phyloP scores from a whole-genome alignment of 2,329 filamentous ascomycete genomes.

The Colletotrichum noveboracense region DNA sequence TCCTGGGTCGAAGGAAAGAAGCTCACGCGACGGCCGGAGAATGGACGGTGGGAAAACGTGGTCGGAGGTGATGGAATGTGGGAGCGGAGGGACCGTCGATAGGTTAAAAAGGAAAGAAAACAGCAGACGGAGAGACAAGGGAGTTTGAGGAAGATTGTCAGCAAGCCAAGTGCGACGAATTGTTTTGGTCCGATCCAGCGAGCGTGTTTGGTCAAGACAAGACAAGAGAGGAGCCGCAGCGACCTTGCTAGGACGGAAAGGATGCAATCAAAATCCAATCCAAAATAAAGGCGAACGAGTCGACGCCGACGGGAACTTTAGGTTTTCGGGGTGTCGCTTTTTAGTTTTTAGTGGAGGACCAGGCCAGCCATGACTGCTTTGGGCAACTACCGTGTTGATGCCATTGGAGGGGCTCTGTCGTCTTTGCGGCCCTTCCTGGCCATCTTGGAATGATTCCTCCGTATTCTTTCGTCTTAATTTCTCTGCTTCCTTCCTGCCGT shows the following conservation, averaged over 20 bases:
- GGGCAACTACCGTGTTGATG: not conserved
- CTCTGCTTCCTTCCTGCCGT: not conserved
- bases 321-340: not conserved
- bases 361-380: conserved; percentile 3
- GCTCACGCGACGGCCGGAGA: not conserved
- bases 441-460: not conserved
- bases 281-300: not conserved
- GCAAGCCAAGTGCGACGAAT: not conserved
- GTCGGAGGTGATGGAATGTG: not conserved
- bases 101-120: not conserved
- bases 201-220: not conserved
- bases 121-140: not conserved
- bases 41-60: not conserved
- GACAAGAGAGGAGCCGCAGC: not conserved
- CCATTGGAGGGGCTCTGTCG: not conserved
- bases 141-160: not conserved
- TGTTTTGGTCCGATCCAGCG: not conserved
- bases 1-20: not conserved
- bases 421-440: not conserved
- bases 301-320: not conserved
- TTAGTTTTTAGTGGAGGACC: not conserved
- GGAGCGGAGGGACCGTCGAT: not conserved
- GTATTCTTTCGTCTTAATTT: not conserved
- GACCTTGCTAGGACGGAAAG: not conserved
- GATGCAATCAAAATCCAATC: not conserved